Evolutionary conservation across 768 basidiomycete genomes (phyloP).

Genomic region (Calocera viscosa): DNA sequence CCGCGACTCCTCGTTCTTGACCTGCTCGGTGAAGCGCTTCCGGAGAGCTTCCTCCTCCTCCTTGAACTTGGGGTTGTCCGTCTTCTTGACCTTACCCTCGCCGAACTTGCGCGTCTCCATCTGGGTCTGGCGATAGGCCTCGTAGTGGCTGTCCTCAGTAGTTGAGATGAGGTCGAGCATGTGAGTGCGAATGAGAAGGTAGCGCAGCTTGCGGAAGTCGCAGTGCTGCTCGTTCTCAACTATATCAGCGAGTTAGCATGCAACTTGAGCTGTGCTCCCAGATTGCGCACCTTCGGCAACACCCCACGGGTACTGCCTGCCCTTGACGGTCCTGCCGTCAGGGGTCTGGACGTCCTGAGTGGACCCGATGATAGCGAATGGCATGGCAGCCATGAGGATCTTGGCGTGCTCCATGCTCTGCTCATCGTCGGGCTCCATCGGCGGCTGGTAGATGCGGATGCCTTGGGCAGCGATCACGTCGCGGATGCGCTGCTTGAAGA

Average conservation of each 20-base stretch:
- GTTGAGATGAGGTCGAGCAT: slow-evolving; percentile 97
- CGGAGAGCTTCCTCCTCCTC: slow-evolving; percentile 95
- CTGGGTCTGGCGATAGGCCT: slow-evolving; percentile 93
- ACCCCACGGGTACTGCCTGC: slow-evolving; percentile 98
- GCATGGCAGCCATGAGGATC: slow-evolving; percentile 78
- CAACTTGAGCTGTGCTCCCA: background rate
- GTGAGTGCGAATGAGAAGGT: slow-evolving; percentile 89
- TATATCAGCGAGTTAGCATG: slow-evolving; percentile 23
- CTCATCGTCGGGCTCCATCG: slow-evolving; percentile 79
- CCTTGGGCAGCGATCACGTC: slow-evolving; percentile 83
- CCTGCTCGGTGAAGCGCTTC: slow-evolving; percentile 98
- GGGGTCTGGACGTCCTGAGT: slow-evolving; percentile 85
- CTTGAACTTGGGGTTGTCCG: slow-evolving; percentile 99
- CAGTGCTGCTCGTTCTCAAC: slow-evolving; percentile 99
- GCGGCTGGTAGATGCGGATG: slow-evolving; percentile 90
- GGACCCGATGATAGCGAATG: slow-evolving; percentile 96
- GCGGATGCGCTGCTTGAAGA: slow-evolving; percentile 88
- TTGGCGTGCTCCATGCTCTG: slow-evolving; percentile 79
- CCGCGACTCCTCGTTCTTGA: slow-evolving; percentile 93
- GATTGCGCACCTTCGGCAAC: slow-evolving; percentile 76
- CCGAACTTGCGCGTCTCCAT: slow-evolving; percentile 99
- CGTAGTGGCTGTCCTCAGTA: slow-evolving; percentile 91
- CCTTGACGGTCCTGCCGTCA: slow-evolving; percentile 90
- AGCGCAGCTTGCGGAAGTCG: slow-evolving; percentile 96
- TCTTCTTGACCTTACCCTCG: slow-evolving; percentile 95